Evolutionary conservation across 495 filamentous ascomycete species (phyloP).

Genomic region (Cercophora newfieldiana): DNA sequence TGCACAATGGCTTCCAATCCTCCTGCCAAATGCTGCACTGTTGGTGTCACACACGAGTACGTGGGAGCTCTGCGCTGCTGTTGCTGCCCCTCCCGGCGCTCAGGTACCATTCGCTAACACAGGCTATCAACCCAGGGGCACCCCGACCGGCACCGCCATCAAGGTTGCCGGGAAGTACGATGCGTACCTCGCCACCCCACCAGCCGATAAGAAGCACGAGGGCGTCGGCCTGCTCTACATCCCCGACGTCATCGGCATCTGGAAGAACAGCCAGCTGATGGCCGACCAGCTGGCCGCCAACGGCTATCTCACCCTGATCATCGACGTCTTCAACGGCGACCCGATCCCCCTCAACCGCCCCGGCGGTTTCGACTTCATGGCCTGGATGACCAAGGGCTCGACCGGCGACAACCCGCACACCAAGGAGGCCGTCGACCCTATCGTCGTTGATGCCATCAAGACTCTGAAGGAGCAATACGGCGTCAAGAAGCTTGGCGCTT

Average conservation of each 20-base stretch:
- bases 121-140: conserved; percentile 24
- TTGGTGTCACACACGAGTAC: conserved; percentile 38
- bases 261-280: conserved; percentile 74
- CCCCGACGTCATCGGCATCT: conserved; percentile 71
- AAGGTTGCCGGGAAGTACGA: conserved; percentile 46
- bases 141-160: conserved; percentile 43
- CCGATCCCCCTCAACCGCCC: conserved; percentile 57
- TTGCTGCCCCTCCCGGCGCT: not conserved
- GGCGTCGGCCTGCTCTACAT: conserved; percentile 57
- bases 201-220: conserved; percentile 44
- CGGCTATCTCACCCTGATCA: conserved; percentile 74
- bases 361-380: conserved; percentile 56
- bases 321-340: conserved; percentile 79
- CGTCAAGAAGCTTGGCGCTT: conserved; percentile 66
- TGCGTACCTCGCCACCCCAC: conserved; percentile 52
- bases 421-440: conserved; percentile 53
- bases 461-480: conserved; percentile 50
- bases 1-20: conserved; percentile 39
- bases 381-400: conserved; percentile 58
- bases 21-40: conserved; percentile 36
- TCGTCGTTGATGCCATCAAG: conserved; percentile 48
- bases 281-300: conserved; percentile 82
- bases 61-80: not conserved
- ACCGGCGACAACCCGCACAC: conserved; percentile 60
- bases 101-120: conserved; percentile 12